Evolutionary conservation across 2,329 filamentous ascomycete species (phyloP), one percentile per base, ranked within the genome.

Genomic region (Trichophyton equinum): DNA sequence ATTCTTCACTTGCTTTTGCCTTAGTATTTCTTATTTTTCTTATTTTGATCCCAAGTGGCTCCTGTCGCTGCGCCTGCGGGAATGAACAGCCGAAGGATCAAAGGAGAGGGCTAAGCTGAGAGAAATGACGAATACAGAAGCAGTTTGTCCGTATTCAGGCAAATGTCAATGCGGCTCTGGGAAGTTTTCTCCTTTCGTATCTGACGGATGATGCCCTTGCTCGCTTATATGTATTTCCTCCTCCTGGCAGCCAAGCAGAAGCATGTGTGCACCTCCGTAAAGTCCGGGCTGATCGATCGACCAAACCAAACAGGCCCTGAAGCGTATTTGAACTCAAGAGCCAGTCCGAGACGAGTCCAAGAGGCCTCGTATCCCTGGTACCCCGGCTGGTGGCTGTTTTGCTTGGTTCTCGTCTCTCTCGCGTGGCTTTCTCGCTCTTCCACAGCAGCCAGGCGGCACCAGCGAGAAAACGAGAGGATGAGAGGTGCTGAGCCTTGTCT

Each of bases 351-450:
- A 47, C 44, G 44, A 53, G 3, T 11, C 8, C 49, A 30, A 33
- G 27, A n/a, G 15, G 20, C 13, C 49, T 53, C 49, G 49, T 53
- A 53, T 53, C 22, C 22, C 22, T 15, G 7, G 22, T 25, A n/a
- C 22, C 49, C 49, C n/a, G 27, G 49, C 49, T 15, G 33, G 49
- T 53, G 49, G 49, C 49, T 53, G 49, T 53, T 53, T 53, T 53
- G 49, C 49, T 53, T 53, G 49, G 49, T 53, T 15, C 49, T 53
- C 49, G 49, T 53, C 27, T 53, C 27, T 53, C 49, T 53, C 49
- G 44, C 44, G 44, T 47, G 44, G 51, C 22, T 25, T 36, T 20
- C 51, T 25, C 30, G 51, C 20, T 20, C 51, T 36, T n/a, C 51
- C 27, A n/a, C 51, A 56, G 36, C 27, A 56, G 22, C 33, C 33